Percentiles rank a stretch among this genome's conserved stretches.
Conservation (phyloP, 495 filamentous ascomycete species). For the Annulohypoxylon maeteangense region DNA sequence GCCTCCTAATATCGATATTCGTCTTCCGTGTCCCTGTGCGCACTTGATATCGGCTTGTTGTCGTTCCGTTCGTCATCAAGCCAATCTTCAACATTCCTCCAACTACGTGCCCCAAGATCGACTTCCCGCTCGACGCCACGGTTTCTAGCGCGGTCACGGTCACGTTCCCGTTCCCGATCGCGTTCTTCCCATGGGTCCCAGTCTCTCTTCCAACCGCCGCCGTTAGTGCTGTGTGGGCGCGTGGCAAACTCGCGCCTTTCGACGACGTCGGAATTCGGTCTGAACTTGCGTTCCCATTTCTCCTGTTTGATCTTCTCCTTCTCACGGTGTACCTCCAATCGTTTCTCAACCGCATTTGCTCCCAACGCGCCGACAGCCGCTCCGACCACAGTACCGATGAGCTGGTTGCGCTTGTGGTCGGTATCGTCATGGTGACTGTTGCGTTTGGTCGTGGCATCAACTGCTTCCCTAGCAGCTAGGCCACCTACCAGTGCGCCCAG, state of each 20-base stretch:
- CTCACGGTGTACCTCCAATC: slow-evolving; percentile 48
- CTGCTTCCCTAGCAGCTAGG: slow-evolving; percentile 53
- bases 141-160: slow-evolving; percentile 18
- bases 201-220: slow-evolving; percentile 31
- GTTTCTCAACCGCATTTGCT: slow-evolving; percentile 59
- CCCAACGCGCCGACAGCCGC: slow-evolving; percentile 59
- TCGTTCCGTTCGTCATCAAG: slow-evolving; percentile 40
- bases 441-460: slow-evolving; percentile 42
- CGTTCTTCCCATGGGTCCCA: slow-evolving; percentile 24
- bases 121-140: slow-evolving; percentile 43
- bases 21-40: slow-evolving; percentile 24
- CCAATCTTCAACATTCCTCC: slow-evolving; percentile 49
- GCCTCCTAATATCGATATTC: slow-evolving; percentile 41
- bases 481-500: slow-evolving; percentile 59
- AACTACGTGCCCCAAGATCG: slow-evolving; percentile 43
- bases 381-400: slow-evolving; percentile 56
- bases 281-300: slow-evolving; percentile 48
- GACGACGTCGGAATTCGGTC: slow-evolving; percentile 29
- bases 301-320: slow-evolving; percentile 42
- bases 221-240: slow-evolving; percentile 30
- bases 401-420: slow-evolving; percentile 43
- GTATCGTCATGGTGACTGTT: slow-evolving; percentile 18
- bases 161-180: slow-evolving; percentile 5
- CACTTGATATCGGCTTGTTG: slow-evolving; percentile 27
- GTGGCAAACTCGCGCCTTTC: slow-evolving; percentile 40